Evolutionary conservation across 2,329 filamentous ascomycete genomes (phyloP), one percentile per base, ranked within the genome.

Genomic region (Beauveria medogensis): DNA sequence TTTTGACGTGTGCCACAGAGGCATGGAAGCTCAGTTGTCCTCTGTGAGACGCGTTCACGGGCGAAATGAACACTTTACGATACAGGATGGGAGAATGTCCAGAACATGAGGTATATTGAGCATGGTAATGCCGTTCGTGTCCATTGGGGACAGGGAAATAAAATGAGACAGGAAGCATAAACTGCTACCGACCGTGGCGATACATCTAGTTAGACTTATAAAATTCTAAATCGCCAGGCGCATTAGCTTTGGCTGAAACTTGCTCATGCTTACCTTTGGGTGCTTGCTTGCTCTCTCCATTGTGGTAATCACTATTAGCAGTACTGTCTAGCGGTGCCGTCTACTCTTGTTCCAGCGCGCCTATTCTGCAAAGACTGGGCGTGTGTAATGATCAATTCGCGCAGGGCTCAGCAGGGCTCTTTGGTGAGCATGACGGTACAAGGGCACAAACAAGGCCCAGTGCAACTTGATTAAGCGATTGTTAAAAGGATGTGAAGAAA

Each of bases 41-140:
- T 16, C 37, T 4, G 43, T 46, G 53, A 44, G 53, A 14, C 37
- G 18, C 20, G 53, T 56, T n/a, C 47, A 55, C 46, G 44, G 53
- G 53, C 54, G 53, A 20, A 53, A 61, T 52, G 59, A 61, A 53
- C 53, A 61, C 50, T 61, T 61, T 53, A 61, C 43, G 59, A 61
- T 61, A 61, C 59, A 61, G 59, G 59, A 61, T 56, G 59, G 59
- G 46, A 53, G 59, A 55, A 61, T 56, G 46, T 51, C 52, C 52
- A 40, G 44, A 61, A 55, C 55, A 56, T 22, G 53, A 41, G 47
- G 28, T 54, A 46, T 18, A 46, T 24, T 50, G 54, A 52, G 59
- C 59, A 57, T 57, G 34, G 22, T 52, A 57, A 56, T 56, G 54
- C 53, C 59, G 26, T 28, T 61, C 28, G 28, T 53, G 59, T 52